These are phyloP conservation scores for Davidsoniella eucalypti DNA, from an alignment of 2,329 filamentous ascomycete species.

Conservation along the genomic window DNA sequence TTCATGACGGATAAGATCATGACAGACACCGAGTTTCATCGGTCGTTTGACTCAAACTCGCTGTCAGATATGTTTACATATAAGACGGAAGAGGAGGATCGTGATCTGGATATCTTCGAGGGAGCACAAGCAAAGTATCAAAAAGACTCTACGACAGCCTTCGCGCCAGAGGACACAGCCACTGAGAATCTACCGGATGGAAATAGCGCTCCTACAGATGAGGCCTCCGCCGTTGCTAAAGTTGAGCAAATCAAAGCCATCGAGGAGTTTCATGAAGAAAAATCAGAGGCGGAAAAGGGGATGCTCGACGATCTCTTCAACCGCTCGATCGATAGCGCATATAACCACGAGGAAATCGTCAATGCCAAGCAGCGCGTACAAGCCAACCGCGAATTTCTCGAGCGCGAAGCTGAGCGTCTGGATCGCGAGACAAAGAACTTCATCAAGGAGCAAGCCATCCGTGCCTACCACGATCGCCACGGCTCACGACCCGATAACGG, in stretches of 20 bases:
- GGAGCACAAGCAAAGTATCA: slow-evolving; percentile 53
- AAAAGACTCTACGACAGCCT: background rate
- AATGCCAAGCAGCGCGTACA: slow-evolving; percentile 54
- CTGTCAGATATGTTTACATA: slow-evolving; percentile 78
- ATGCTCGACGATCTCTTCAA: slow-evolving; percentile 84
- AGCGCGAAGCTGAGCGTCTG: slow-evolving; percentile 37
- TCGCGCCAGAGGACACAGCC: background rate
- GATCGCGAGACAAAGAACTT: slow-evolving; percentile 12
- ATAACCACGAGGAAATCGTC: slow-evolving; percentile 86
- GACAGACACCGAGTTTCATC: slow-evolving; percentile 82
- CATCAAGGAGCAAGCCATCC: slow-evolving; percentile 33
- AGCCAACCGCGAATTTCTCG: slow-evolving; percentile 63
- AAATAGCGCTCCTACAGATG: background rate
- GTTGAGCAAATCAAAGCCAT: slow-evolving; percentile 35
- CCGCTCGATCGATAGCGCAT: slow-evolving; percentile 71
- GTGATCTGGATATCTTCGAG: slow-evolving; percentile 63
- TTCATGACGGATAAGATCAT: slow-evolving; percentile 94
- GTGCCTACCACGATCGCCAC: slow-evolving; percentile 31
- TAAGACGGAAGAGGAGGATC: slow-evolving; percentile 54
- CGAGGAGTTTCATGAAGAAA: slow-evolving; percentile 41
- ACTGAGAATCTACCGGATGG: no score
- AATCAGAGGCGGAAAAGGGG: slow-evolving; percentile 43
- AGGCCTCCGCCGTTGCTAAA: slow-evolving; percentile 6
- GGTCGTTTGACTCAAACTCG: slow-evolving; percentile 78
- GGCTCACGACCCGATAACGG: slow-evolving; percentile 54